Evolutionary conservation across 2,329 filamentous ascomycete genomes (phyloP), one percentile per base, ranked within the genome.

Genomic region (Stagonosporopsis chrysanthemi): DNA sequence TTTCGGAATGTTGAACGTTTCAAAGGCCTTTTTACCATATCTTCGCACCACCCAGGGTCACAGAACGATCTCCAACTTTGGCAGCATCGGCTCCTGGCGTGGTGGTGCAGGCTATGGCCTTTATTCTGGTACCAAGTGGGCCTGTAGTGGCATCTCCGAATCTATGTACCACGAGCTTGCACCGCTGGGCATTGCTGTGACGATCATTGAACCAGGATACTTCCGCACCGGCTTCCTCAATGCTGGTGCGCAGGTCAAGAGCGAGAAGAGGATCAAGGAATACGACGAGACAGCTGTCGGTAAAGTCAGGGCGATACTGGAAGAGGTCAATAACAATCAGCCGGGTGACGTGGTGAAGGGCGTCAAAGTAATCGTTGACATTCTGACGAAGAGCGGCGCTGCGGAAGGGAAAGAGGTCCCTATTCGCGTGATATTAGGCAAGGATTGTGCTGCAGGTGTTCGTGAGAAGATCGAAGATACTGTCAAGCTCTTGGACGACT

Each of bases 321-420:
- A 70, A 3, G 39, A 41, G 2, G 70, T 72, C 11, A 73, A 86
- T 58, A 76, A 81, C 15, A 79, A 81, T 0, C 84, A 88, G 73
- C 79, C 76, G 0, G 86, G 86, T 0, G 84, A 88, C 65, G 78
- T 84, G 3, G 72, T 70, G 17, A 86, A 86, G 75, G 86, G 82
- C 0, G 74, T 76, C 7, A 77, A 73, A 53, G 78, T 84, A 1
- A 75, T 86, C 26, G 78, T 87, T 5, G 85, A 88, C 61, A 75
- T 85, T 14, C 62, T 88, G 62, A 86, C 82, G 7, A 75, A 75
- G 40, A 79, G 75, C 2, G 85, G 84, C 0, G 74, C 75, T 23
- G 83, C 77, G 19, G 68, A 72, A 57, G 84, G 82, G 0, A 82
- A 71, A 61, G 77, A 81, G 19, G 73, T 88, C 1, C 86, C 85